phyloP scores from a whole-genome alignment of 2,329 filamentous ascomycete species.

The Pyrenochaeta sp. region DNA sequence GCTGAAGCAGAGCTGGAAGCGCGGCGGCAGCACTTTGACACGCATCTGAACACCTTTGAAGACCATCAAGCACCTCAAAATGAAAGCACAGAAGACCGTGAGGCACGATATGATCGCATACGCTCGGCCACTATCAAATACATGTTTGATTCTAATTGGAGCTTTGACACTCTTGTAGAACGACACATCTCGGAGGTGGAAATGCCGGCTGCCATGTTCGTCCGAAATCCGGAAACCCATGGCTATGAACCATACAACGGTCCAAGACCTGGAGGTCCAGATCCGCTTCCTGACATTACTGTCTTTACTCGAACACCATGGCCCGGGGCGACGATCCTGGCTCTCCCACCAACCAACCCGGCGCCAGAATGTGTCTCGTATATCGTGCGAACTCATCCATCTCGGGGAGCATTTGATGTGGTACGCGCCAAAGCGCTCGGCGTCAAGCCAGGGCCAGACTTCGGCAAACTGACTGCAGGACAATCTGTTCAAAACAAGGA shows the following conservation, averaged over 20 bases:
- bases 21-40: slow-evolving; percentile 33
- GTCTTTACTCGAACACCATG: slow-evolving; percentile 80
- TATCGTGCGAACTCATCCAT: slow-evolving; percentile 77
- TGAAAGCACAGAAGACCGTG: slow-evolving; percentile 45
- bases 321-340: slow-evolving; percentile 72
- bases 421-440: slow-evolving; percentile 70
- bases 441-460: slow-evolving; percentile 68
- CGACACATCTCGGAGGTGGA: slow-evolving; percentile 71
- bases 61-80: slow-evolving; percentile 38
- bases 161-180: slow-evolving; percentile 72
- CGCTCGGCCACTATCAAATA: slow-evolving; percentile 71
- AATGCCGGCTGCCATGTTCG: slow-evolving; percentile 74
- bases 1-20: slow-evolving; percentile 31
- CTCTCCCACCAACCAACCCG: slow-evolving; percentile 73
- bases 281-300: slow-evolving; percentile 67
- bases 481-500: slow-evolving; percentile 68
- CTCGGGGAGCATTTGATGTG: slow-evolving; percentile 82
- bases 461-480: slow-evolving; percentile 68
- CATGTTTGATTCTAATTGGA: slow-evolving; percentile 84
- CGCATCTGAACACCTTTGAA: slow-evolving; percentile 39
- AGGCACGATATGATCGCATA: slow-evolving; percentile 58
- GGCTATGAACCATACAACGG: slow-evolving; percentile 75
- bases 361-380: slow-evolving; percentile 80
- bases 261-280: slow-evolving; percentile 64
- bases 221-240: slow-evolving; percentile 68